Evolutionary conservation across 257 asterid genomes (phyloP), one percentile per base, ranked within the genome.

Genomic region (Ehretia macrophylla): DNA sequence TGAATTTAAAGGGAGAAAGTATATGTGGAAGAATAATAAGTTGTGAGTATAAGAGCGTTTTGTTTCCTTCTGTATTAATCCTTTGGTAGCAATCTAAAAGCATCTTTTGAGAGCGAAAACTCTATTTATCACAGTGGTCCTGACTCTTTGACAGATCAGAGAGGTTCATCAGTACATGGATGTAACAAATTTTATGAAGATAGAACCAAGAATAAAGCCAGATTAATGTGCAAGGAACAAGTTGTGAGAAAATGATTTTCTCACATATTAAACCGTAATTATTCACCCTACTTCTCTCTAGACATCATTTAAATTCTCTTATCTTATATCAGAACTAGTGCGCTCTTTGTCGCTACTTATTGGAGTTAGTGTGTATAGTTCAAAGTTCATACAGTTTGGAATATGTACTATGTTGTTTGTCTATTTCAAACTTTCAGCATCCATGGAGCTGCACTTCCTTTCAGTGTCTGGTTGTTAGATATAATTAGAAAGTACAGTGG

Each of bases 111-210:
- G 35, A 19, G 51, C n/a, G 14, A n/a, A 47, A 3, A 32, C 19
- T 59, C 37, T 21, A 12, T 6, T 40, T 32, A 37, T 35, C 65
- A 53, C 27, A 13, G 67, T 67, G 66, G 72, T 67, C 72, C 72
- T 51, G 56, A 40, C 21, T 52, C 17, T n/a, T 4, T 18, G n/a
- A 22, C 17, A 16, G 17, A 2, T 42, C 16, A 42, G 47, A 42
- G n/a, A n/a, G 11, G 47, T 42, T 42, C 47, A 42, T 42, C 47
- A 42, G 47, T 42, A 42, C 4, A 42, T 42, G 47, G 47, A 42
- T 10, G 8, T 42, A 42, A 10, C 1, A 10, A 42, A 4, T 2
- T 10, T 42, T 4, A 42, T 42, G 9, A 42, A 42, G 47, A 3
- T 14, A 42, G 16, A 14, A 42, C 47, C 47, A 10, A 27, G 35